Evolutionary conservation across 495 filamentous ascomycete species (phyloP).

Genomic region (Daldinia bambusicola): DNA sequence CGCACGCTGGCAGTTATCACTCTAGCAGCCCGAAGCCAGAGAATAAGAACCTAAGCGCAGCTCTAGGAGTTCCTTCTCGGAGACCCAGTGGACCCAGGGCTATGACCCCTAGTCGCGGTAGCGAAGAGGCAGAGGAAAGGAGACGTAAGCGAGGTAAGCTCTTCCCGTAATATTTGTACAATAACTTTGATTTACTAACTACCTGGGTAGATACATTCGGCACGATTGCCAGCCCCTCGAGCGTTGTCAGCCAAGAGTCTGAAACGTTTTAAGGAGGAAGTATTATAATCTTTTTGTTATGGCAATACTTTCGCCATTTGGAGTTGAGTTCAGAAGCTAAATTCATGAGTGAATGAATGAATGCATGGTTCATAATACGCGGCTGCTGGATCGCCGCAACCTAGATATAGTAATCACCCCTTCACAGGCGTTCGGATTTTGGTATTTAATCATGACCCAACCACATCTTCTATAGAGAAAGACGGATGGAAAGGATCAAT

Average conservation of each 20-base stretch:
- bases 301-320: conserved; percentile 41
- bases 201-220: conserved; percentile 62
- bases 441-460: conserved; percentile 21
- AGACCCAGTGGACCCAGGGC: conserved; percentile 63
- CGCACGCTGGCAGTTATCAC: conserved; percentile 55
- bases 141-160: conserved; percentile 63
- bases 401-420: conserved; percentile 43
- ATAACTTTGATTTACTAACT: conserved; percentile 14
- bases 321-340: conserved; percentile 40
- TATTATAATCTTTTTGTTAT: conserved; percentile 40
- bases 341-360: conserved; percentile 34
- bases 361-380: conserved; percentile 31
- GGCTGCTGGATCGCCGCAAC: conserved; percentile 39
- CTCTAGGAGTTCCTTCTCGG: conserved; percentile 54
- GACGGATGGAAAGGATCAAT: conserved; percentile 9
- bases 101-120: conserved; percentile 59
- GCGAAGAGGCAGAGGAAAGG: conserved; percentile 53
- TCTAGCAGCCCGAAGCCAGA: conserved; percentile 56
- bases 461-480: conserved; percentile 23
- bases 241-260: conserved; percentile 56
- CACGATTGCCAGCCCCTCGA: conserved; percentile 53
- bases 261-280: conserved; percentile 61
- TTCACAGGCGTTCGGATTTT: conserved; percentile 29
- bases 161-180: not conserved
- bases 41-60: conserved; percentile 60